phyloP scores from a whole-genome alignment of 495 filamentous ascomycete species.

The Penicillium flavigenum region DNA sequence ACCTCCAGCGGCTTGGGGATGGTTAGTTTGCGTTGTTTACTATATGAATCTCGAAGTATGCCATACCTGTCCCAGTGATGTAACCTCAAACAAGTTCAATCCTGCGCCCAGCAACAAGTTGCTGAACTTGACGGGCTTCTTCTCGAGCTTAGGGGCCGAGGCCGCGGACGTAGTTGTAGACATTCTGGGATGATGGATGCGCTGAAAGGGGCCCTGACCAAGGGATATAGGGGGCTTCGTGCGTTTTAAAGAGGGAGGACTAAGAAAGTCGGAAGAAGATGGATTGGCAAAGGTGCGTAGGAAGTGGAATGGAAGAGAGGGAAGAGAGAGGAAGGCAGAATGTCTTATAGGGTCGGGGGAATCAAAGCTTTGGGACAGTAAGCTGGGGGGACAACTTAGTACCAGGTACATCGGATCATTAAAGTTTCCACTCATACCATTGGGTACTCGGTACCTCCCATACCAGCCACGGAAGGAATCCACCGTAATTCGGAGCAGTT shows the following conservation, averaged over 20 bases:
- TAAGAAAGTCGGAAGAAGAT: slow-evolving; percentile 14
- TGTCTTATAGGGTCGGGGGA: slow-evolving; percentile 26
- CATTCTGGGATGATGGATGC: slow-evolving; percentile 49
- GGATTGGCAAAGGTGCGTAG: slow-evolving; percentile 11
- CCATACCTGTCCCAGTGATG: slow-evolving; percentile 75
- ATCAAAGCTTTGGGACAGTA: slow-evolving; percentile 13
- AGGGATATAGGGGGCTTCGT: slow-evolving; percentile 83
- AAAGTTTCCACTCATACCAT: slow-evolving; percentile 26
- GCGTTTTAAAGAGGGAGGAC: slow-evolving; percentile 39
- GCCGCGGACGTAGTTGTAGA: slow-evolving; percentile 54
- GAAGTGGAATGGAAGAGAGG: slow-evolving; percentile 17
- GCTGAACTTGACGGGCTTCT: slow-evolving; percentile 99
- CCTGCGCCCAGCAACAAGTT: slow-evolving; percentile 95
- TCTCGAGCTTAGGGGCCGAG: slow-evolving; percentile 65
- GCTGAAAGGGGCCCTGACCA: slow-evolving; percentile 82
- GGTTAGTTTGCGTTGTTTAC: slow-evolving; percentile 21
- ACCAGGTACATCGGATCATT: slow-evolving; percentile 16
- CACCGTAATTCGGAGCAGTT: background rate
- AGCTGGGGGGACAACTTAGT: slow-evolving; percentile 15
- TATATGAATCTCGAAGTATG: background rate
- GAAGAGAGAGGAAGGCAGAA: slow-evolving; percentile 12
- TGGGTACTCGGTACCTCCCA: slow-evolving; percentile 32
- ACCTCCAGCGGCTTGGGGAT: slow-evolving; percentile 82
- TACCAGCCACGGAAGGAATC: slow-evolving; percentile 19
- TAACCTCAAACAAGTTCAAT: slow-evolving; percentile 97